phyloP scores from a whole-genome alignment of 352 stramenopile species.

The Phytophthora rubi region DNA sequence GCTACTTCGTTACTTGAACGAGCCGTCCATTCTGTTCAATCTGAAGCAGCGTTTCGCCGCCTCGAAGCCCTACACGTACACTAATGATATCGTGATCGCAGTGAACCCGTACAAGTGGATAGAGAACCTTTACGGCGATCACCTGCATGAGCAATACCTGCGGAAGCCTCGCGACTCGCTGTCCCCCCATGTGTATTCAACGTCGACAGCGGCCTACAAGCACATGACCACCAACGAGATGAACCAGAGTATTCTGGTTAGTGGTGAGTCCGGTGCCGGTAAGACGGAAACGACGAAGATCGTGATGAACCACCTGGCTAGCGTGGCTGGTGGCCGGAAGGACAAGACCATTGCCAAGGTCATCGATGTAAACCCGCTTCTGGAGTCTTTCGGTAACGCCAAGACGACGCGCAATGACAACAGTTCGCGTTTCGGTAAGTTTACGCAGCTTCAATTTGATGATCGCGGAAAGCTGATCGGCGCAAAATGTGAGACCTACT shows the following conservation, averaged over 20 bases:
- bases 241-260: constrained; percentile 91
- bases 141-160: constrained; percentile 86
- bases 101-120: constrained; percentile 98
- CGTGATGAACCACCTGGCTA: constrained; percentile 90
- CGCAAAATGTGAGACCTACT: constrained; percentile 93
- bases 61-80: constrained; percentile 97
- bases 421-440: constrained; percentile 91
- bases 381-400: constrained; percentile 95
- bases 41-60: constrained; percentile 91
- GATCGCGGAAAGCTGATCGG: constrained; percentile 77
- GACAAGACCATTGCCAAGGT: constrained; percentile 92
- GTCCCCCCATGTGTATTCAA: constrained; percentile 86
- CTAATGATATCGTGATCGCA: constrained; percentile 97
- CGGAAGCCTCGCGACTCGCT: constrained; percentile 70
- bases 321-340: constrained; percentile 80
- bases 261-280: constrained; percentile 84
- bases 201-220: constrained; percentile 86
- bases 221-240: constrained; percentile 77
- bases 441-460: constrained; percentile 91
- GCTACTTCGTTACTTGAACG: constrained; percentile 90
- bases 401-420: constrained; percentile 96
- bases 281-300: constrained; percentile 99
- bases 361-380: constrained; percentile 92
- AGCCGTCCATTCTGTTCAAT: constrained; percentile 95
- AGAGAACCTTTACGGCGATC: constrained; percentile 90